A percentile compares a stretch with the other conserved stretches of the same genome.
These are phyloP conservation scores for Aspergillus spinulosporus DNA, from an alignment of 2,329 filamentous ascomycete species.

Conservation along the genomic window DNA sequence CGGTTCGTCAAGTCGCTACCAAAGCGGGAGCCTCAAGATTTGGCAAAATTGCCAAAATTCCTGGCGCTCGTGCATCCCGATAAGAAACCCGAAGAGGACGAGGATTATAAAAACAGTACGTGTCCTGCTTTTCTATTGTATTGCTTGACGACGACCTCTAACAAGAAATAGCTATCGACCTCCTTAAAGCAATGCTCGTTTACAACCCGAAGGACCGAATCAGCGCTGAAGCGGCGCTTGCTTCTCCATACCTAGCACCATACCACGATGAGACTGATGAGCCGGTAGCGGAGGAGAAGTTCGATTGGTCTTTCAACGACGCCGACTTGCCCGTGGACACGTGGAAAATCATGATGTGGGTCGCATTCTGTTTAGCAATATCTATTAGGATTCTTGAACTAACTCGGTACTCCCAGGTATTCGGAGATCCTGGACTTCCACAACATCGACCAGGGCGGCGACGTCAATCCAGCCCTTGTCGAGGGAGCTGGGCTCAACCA, in stretches of 20 bases:
- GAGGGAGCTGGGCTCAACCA: slow-evolving; percentile 27
- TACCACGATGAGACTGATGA: slow-evolving; percentile 98
- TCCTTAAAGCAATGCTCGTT: slow-evolving; percentile 94
- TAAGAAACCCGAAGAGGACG: neutral
- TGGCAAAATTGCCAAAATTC: slow-evolving; percentile 73
- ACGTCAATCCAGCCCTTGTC: slow-evolving; percentile 33
- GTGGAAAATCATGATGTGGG: slow-evolving; percentile 99
- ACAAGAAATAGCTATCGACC: slow-evolving; percentile 70
- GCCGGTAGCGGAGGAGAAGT: slow-evolving; percentile 93
- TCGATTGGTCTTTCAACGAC: slow-evolving; percentile 99
- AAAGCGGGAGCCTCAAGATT: slow-evolving; percentile 85
- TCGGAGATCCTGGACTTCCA: slow-evolving; percentile 98
- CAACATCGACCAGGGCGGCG: slow-evolving; percentile 68
- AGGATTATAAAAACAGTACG: neutral
- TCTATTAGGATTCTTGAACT: neutral
- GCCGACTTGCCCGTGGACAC: slow-evolving; percentile 95
- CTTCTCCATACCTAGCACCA: slow-evolving; percentile 89
- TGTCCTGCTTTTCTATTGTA: too few relatives aligned
- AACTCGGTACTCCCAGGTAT: slow-evolving; percentile 64
- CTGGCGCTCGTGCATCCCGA: neutral
- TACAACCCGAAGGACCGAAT: slow-evolving; percentile 98
- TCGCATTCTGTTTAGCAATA: slow-evolving; percentile 10
- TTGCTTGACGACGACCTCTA: slow-evolving; percentile 11
- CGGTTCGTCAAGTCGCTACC: slow-evolving; percentile 97
- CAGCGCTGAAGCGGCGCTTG: slow-evolving; percentile 79